Evolutionary conservation across 495 filamentous ascomycete species (phyloP).

Genomic region (Talaromyces trachyspermus): DNA sequence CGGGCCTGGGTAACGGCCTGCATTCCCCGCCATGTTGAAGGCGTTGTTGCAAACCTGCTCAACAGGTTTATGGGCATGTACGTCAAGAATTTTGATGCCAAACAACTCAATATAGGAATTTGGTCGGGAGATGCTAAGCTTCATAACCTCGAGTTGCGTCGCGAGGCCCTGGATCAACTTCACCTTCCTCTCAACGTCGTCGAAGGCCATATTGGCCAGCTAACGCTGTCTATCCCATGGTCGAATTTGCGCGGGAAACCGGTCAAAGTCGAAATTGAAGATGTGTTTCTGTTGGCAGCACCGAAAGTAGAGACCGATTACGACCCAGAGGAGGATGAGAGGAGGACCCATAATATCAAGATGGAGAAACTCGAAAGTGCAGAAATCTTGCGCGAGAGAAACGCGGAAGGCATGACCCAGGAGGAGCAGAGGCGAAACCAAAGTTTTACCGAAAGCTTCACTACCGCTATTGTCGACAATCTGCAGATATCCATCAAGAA

Average conservation of each 20-base stretch:
- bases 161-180: constrained; percentile 92
- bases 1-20: constrained; percentile 32
- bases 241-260: constrained; percentile 91
- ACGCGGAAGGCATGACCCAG: constrained; percentile 82
- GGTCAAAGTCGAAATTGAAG: constrained; percentile 88
- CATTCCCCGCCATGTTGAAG: constrained; percentile 52
- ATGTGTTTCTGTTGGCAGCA: constrained; percentile 90
- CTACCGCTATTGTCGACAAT: constrained; percentile 96
- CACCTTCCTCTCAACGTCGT: constrained; percentile 93
- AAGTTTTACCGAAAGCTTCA: constrained; percentile 89
- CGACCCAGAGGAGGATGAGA: constrained; percentile 83
- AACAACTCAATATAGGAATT: constrained; percentile 93
- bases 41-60: constrained; percentile 75
- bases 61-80: constrained; percentile 99
- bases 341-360: constrained; percentile 75
- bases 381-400: constrained; percentile 84
- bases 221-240: constrained; percentile 92
- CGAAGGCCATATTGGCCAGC: constrained; percentile 83
- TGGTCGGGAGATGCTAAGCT: constrained; percentile 97
- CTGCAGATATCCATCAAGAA: constrained; percentile 96
- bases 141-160: constrained; percentile 80
- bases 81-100: constrained; percentile 96
- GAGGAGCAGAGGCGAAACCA: constrained; percentile 95
- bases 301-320: constrained; percentile 92
- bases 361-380: constrained; percentile 97